These are phyloP conservation scores for Nannochloropsis oceanica DNA, from an alignment of 108 stramenopile species.

Conservation along the genomic window DNA sequence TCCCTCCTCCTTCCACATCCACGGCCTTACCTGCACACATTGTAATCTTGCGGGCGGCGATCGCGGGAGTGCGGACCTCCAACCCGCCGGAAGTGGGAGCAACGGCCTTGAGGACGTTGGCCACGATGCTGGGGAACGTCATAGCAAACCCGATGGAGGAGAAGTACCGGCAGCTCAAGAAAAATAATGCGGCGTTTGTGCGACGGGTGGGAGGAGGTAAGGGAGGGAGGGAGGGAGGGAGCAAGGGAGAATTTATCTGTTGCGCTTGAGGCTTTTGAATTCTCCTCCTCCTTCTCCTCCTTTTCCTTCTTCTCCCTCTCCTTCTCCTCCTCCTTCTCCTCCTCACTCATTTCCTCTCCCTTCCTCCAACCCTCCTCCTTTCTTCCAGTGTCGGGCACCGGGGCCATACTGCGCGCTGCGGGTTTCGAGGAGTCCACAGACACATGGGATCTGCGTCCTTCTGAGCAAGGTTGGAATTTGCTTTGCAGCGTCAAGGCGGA, in stretches of 20 bases:
- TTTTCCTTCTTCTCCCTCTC: neutral
- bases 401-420: neutral
- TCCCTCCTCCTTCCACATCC: neutral
- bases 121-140: constrained; percentile 55
- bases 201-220: constrained; percentile 55
- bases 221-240: neutral
- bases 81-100: constrained; percentile 37
- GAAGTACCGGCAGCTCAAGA: constrained; percentile 63
- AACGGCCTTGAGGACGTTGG: constrained; percentile 47
- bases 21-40: neutral
- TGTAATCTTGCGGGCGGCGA: constrained; percentile 37
- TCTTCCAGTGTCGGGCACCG: constrained; percentile 23
- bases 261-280: no score
- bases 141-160: constrained; percentile 58
- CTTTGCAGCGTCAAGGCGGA: constrained; percentile 38
- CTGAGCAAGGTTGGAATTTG: constrained; percentile 53
- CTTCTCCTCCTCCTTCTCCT: neutral
- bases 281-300: neutral
- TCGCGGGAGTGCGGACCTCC: constrained; percentile 36
- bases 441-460: constrained; percentile 45
- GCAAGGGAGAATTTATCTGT: constrained; percentile 21
- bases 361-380: constrained; percentile 41
- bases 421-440: constrained; percentile 1
- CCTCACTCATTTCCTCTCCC: neutral
- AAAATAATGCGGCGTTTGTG: constrained; percentile 50